Evolutionary conservation across 2,329 filamentous ascomycete genomes (phyloP), one percentile per base, ranked within the genome.

Genomic region (Cytospora leucostoma): DNA sequence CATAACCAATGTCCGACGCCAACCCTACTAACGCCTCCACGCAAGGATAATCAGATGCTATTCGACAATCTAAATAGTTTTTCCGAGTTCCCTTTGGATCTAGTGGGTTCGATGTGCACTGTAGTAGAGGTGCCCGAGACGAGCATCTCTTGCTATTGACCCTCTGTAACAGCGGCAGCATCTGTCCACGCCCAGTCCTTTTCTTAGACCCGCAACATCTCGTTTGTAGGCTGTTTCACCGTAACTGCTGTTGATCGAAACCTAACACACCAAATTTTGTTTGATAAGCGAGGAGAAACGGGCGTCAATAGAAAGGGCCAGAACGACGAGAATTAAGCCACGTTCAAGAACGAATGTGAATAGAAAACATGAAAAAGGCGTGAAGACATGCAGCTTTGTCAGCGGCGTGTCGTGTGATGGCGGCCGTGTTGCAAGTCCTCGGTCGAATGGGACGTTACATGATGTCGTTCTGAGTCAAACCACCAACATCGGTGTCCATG

Each of bases 391-490:
- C 35, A 32, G 55, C 38, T 37, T 32, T 2, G 27, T 32, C 27
- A 27, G 49, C 37, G 21, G 38, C 35, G 33, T 62, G 35, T 40
- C 27, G 15, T 40, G 47, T 52, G n/a, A 19, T 11, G n/a, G 19
- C 44, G 44, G 44, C 44, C 44, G 44, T 10, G 44, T 19, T 21
- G n/a, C 44, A 19, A 19, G 12, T 19, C 34, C 19, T 47, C 53
- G 35, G 37, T 51, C 27, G 21, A 34, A 12, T 10, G 13, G 34
- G 33, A 32, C 65, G 73, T 70, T 67, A 98, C 93, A 98, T 97
- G 78, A 98, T 97, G 81, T 98, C 93, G 74, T 98, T 94, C 78
- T 98, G 95, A n/a, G 93, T 96, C 74, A 96, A 79, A 66, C 89
- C 90, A 57, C 82, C 86, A 62, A 85, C 84, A 67, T 92, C 88